Conservation (phyloP, 2,329 filamentous ascomycete species). For the Ceratocystis ficicola region DNA sequence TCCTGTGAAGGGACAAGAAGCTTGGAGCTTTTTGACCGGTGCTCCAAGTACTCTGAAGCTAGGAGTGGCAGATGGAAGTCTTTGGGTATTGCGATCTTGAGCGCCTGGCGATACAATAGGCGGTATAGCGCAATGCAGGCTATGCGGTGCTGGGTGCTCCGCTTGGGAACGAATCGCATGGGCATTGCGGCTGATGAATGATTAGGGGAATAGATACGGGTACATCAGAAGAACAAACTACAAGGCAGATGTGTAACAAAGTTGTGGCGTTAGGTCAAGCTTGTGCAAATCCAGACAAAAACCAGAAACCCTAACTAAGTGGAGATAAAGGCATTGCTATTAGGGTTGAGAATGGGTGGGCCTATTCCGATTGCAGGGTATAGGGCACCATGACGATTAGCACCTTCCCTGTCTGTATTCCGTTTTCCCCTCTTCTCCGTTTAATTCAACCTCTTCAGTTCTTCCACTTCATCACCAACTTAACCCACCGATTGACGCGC, state of each 20-base stretch:
- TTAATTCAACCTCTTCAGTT: not conserved
- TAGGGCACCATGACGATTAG: slow-evolving; percentile 9
- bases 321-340: not conserved
- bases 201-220: not conserved
- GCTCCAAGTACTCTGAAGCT: slow-evolving; percentile 3
- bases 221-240: not conserved
- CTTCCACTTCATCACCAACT: not conserved
- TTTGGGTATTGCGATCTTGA: slow-evolving; percentile 40
- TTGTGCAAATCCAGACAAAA: slow-evolving; percentile 1
- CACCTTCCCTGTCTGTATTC: not conserved
- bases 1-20: slow-evolving; percentile 9
- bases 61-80: slow-evolving; percentile 27
- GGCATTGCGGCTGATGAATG: slow-evolving; percentile 26
- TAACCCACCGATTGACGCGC: not conserved
- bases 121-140: slow-evolving; percentile 59
- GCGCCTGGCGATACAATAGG: slow-evolving; percentile 50
- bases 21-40: not conserved
- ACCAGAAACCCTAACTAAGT: not conserved
- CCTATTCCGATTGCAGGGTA: not conserved
- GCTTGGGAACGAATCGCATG: slow-evolving; percentile 36
- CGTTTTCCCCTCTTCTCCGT: not conserved
- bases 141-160: slow-evolving; percentile 41
- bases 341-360: not conserved
- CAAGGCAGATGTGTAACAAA: not conserved
- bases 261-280: not conserved